phyloP scores from a whole-genome alignment of 768 basidiomycete genomes.

The Boletus vermiculosoides region DNA sequence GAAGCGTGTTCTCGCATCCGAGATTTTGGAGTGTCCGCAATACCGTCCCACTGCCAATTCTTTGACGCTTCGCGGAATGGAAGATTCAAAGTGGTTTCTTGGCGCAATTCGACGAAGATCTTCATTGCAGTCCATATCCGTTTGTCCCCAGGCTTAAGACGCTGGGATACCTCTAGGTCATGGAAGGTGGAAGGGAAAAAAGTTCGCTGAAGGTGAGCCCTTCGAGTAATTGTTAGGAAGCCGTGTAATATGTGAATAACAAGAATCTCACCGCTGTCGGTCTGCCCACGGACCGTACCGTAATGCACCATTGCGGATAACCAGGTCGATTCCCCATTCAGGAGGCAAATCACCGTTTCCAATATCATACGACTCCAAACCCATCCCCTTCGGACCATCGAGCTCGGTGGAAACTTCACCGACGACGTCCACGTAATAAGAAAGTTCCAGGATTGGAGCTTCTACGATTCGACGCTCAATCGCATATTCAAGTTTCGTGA shows the following conservation, averaged over 20 bases:
- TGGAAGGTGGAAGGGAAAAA: constrained; percentile 86
- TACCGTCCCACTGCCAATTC: constrained; percentile 94
- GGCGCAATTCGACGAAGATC: constrained; percentile 77
- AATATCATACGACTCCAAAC: constrained; percentile 57
- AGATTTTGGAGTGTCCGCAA: constrained; percentile 45
- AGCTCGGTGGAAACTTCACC: constrained; percentile 62
- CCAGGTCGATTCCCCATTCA: constrained; percentile 91
- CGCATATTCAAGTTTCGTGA: constrained; percentile 73
- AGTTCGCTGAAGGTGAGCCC: constrained; percentile 70
- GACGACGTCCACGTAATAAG: constrained; percentile 84
- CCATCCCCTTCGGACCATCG: constrained; percentile 30
- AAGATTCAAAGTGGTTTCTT: constrained; percentile 74
- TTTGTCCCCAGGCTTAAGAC: constrained; percentile 71
- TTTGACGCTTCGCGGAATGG: constrained; percentile 93
- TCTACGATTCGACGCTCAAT: constrained; percentile 83
- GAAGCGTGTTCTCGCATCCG: constrained; percentile 65
- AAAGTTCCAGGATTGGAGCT: constrained; percentile 70
- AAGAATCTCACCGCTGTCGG: constrained; percentile 66
- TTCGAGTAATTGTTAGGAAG: constrained; percentile 26
- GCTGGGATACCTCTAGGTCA: constrained; percentile 52
- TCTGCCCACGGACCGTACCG: constrained; percentile 98
- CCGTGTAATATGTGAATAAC: neutral
- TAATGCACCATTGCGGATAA: constrained; percentile 70
- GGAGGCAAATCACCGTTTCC: constrained; percentile 88
- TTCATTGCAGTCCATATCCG: constrained; percentile 82